Evolutionary conservation across 148 eudicot genomes (phyloP).

Genomic region (Euryodendron excelsum): DNA sequence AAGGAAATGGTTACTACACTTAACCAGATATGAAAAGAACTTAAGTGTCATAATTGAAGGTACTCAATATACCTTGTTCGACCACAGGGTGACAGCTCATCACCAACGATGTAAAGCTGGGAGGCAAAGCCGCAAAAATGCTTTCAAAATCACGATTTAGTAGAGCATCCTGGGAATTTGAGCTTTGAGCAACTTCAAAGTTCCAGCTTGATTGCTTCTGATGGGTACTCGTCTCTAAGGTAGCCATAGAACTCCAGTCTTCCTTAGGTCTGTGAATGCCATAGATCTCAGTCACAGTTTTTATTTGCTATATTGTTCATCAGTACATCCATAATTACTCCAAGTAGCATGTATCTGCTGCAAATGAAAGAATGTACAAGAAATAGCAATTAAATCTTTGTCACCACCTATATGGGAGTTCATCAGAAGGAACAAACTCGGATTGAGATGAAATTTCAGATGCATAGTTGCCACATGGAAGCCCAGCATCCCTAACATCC

Average conservation of each 20-base stretch:
- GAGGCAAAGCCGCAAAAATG: constrained; percentile 48
- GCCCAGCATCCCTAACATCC: constrained; percentile 18
- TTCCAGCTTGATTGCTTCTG: constrained; percentile 20
- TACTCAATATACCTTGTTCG: constrained; percentile 38
- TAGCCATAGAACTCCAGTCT: constrained; percentile 29
- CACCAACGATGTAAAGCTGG: constrained; percentile 66
- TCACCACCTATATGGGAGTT: constrained; percentile 33
- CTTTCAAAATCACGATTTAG: constrained; percentile 26
- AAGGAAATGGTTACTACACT: constrained; percentile 12
- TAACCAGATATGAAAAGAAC: background rate
- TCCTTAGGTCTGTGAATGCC: constrained; percentile 40
- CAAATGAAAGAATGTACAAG: background rate
- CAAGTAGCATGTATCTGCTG: background rate
- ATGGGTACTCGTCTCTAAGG: constrained; percentile 23
- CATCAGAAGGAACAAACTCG: constrained; percentile 40
- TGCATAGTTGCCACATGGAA: constrained; percentile 17
- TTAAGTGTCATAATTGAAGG: background rate
- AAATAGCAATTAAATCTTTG: background rate
- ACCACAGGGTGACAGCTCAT: constrained; percentile 46
- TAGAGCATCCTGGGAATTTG: constrained; percentile 21
- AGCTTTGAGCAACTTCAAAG: constrained; percentile 27
- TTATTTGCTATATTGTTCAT: background rate
- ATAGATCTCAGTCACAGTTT: background rate
- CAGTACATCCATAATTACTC: background rate
- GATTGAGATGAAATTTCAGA: constrained; percentile 55